Conservation (phyloP, 768 basidiomycete genomes). For the Lentinus tigrinus region DNA sequence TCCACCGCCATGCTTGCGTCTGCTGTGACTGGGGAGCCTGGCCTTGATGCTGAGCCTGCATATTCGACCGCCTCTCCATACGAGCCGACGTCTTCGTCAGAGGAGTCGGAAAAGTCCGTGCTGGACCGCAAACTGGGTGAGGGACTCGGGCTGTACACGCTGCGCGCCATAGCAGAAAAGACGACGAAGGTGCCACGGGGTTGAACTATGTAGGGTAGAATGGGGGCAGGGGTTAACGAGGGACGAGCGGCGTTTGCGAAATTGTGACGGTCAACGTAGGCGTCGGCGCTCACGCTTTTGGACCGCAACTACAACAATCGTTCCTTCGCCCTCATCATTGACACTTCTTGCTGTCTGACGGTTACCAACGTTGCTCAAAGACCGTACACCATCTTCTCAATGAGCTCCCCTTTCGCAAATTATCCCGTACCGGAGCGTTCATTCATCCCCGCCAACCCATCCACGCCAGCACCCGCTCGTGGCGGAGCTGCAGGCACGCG, state of each 20-base stretch:
- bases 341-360: not conserved
- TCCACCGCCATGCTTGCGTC: constrained; percentile 18
- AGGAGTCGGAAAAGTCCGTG: constrained; percentile 25
- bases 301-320: not conserved
- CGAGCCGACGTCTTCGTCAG: constrained; percentile 18
- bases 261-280: not conserved
- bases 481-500: constrained; percentile 16
- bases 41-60: constrained; percentile 36
- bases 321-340: not conserved
- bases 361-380: not conserved
- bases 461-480: constrained; percentile 12
- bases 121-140: constrained; percentile 33
- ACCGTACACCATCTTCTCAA: not conserved
- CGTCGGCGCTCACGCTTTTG: not conserved
- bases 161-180: constrained; percentile 26
- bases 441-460: constrained; percentile 18
- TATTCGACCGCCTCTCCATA: constrained; percentile 13
- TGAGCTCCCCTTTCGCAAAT: constrained; percentile 28
- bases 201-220: not conserved
- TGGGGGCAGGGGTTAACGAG: not conserved
- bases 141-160: constrained; percentile 37
- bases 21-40: constrained; percentile 36
- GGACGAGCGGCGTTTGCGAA: not conserved
- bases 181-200: not conserved
- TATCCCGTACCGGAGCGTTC: constrained; percentile 27